These are phyloP conservation scores for Balansia obtecta DNA, from an alignment of 2,329 filamentous ascomycete species.

Conservation along the genomic window DNA sequence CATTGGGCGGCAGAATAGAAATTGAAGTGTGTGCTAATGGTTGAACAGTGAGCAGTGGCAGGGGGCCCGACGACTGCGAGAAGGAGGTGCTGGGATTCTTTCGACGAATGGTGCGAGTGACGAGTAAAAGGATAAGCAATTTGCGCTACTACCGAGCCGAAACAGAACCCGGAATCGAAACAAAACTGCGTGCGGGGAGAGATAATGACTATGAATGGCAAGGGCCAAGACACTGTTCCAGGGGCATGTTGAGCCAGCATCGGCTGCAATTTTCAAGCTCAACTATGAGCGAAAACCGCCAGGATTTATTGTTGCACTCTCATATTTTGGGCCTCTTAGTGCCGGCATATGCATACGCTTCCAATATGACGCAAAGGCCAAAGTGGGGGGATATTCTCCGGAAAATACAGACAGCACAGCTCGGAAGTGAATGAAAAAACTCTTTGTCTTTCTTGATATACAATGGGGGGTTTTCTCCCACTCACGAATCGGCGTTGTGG, in stretches of 20 bases:
- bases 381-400: too few relatives aligned
- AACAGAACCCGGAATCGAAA: background rate
- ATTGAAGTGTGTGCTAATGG: constrained; percentile 9
- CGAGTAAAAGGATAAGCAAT: background rate
- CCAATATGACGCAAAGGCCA: background rate
- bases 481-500: background rate
- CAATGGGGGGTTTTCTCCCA: background rate
- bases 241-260: too few relatives aligned
- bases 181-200: background rate
- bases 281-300: too few relatives aligned
- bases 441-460: background rate
- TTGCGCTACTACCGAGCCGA: background rate
- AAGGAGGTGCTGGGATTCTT: background rate
- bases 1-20: constrained; percentile 9
- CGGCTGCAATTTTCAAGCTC: too few relatives aligned
- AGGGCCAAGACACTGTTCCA: too few relatives aligned
- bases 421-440: background rate
- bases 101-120: background rate
- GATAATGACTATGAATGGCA: background rate
- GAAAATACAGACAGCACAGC: too few relatives aligned
- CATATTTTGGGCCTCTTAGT: background rate
- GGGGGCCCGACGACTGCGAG: background rate
- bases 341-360: background rate
- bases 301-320: too few relatives aligned
- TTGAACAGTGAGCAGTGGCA: constrained; percentile 8